phyloP scores from a whole-genome alignment of 768 basidiomycete species.

The Gelatoporia subvermispora region DNA sequence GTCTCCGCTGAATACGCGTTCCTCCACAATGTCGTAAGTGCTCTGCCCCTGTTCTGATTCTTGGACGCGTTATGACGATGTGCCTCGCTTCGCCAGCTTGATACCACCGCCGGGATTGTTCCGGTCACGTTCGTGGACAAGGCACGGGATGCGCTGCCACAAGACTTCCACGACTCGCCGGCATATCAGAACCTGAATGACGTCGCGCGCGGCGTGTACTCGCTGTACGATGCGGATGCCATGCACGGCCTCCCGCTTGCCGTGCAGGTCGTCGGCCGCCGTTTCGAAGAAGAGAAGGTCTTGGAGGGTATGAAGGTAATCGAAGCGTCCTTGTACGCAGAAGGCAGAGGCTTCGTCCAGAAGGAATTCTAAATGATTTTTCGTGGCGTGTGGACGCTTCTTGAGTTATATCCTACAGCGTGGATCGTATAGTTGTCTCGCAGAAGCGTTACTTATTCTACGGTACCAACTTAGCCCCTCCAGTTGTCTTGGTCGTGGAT shows the following conservation, averaged over 20 bases:
- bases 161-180: conserved; percentile 16
- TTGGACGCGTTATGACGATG: neutral
- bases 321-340: conserved; percentile 17
- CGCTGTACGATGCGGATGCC: conserved; percentile 35
- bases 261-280: conserved; percentile 39
- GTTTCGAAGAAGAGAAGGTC: conserved; percentile 45
- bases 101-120: conserved; percentile 42
- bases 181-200: conserved; percentile 28
- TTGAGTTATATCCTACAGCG: too few species aligned
- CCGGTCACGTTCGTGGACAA: conserved; percentile 41
- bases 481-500: too few species aligned
- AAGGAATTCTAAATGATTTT: too few species aligned
- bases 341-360: conserved; percentile 15
- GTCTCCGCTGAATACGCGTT: conserved; percentile 30
- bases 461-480: too few species aligned
- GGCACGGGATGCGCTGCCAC: conserved; percentile 28
- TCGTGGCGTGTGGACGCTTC: too few species aligned
- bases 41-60: neutral
- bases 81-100: conserved; percentile 28
- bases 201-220: conserved; percentile 35
- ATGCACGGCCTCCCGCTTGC: conserved; percentile 45
- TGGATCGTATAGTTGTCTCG: too few species aligned
- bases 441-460: too few species aligned
- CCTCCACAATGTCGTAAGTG: conserved; percentile 43
- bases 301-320: conserved; percentile 43